Percentiles rank a stretch among this genome's conserved stretches.
Conservation (phyloP, 306 rosid genomes). For the Acacia acuminata region DNA sequence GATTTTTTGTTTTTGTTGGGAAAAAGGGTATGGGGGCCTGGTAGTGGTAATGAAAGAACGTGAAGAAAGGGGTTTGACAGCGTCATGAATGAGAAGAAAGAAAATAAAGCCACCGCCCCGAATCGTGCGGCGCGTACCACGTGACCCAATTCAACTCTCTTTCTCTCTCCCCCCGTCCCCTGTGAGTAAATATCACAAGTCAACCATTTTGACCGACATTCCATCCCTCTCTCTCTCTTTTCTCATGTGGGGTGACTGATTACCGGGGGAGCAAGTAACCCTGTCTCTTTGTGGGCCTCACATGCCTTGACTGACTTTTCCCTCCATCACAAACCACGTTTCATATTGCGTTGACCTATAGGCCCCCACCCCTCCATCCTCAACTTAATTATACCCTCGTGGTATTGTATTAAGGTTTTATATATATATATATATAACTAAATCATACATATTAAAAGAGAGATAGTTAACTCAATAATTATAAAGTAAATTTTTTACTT, state of each 20-base stretch:
- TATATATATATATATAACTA: no score
- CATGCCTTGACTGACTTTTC: neutral
- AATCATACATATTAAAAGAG: no score
- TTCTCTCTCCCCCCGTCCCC: neutral
- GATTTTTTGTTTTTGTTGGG: neutral
- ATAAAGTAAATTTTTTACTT: no score
- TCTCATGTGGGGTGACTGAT: neutral
- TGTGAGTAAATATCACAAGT: neutral
- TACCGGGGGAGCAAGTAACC: neutral
- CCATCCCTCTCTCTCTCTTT: neutral
- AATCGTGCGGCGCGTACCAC: conserved; percentile 14
- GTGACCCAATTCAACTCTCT: neutral
- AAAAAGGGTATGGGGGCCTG: neutral
- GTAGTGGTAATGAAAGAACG: neutral
- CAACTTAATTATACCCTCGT: no score
- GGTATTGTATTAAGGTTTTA: no score
- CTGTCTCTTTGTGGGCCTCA: neutral
- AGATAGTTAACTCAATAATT: no score
- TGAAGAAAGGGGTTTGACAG: neutral
- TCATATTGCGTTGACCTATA: neutral
- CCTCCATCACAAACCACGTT: neutral
- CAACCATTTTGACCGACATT: neutral
- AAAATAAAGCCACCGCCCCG: conserved; percentile 6
- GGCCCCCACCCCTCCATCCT: neutral
- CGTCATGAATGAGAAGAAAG: neutral